Evolutionary conservation across 768 basidiomycete genomes (phyloP).

Genomic region (Lactarius sanguifluus): DNA sequence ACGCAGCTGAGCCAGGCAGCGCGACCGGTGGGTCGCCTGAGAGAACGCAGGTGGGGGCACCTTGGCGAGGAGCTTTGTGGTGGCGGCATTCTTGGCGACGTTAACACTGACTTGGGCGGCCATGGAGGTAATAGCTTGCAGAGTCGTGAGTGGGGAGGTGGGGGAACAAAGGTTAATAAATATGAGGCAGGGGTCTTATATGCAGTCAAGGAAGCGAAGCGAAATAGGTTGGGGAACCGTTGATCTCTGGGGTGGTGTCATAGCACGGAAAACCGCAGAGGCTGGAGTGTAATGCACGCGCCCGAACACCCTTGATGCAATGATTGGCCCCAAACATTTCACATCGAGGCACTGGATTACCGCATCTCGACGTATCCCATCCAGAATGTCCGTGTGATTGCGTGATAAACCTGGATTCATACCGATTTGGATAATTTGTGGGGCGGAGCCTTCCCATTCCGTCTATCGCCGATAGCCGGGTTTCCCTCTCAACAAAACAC

Average conservation of each 20-base stretch:
- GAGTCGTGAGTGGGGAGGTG: background rate
- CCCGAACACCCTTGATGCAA: conserved; percentile 2
- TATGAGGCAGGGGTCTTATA: conserved; percentile 4
- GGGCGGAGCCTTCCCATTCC: background rate
- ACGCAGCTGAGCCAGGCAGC: conserved; percentile 66
- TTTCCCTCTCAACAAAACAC: background rate
- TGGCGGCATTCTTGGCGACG: conserved; percentile 16
- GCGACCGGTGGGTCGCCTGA: conserved; percentile 51
- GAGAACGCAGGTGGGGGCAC: conserved; percentile 28
- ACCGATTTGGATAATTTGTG: background rate
- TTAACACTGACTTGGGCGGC: conserved; percentile 24
- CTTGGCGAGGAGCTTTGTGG: conserved; percentile 25
- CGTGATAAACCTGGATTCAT: background rate
- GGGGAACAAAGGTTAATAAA: background rate
- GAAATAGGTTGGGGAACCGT: conserved; percentile 15
- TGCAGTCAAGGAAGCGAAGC: background rate
- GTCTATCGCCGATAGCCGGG: conserved; percentile 6
- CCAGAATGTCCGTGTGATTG: conserved; percentile 11
- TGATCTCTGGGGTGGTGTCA: conserved; percentile 20
- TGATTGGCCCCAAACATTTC: conserved; percentile 12
- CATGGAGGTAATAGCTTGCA: conserved; percentile 9
- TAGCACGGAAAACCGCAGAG: conserved; percentile 14
- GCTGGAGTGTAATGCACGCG: background rate
- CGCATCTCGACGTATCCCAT: background rate
- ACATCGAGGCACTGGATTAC: background rate